Percentiles rank a stretch among this genome's conserved stretches.
Conservation (phyloP, 2,329 filamentous ascomycete genomes). For the Clonostachys solani region DNA sequence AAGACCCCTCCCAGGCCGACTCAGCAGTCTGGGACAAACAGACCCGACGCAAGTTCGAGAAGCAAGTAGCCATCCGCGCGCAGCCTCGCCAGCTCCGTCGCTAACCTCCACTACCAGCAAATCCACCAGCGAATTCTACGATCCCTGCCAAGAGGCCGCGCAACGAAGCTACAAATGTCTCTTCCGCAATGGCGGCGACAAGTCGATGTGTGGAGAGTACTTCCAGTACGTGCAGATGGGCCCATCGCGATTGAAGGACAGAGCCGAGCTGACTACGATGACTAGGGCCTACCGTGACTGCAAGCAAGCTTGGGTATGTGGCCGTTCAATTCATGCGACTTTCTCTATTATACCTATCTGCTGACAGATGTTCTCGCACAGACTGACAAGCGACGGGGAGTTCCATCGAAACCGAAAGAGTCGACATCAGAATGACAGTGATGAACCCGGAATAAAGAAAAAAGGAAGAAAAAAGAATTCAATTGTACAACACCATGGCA, state of each 20-base stretch:
- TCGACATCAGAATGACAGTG: background rate
- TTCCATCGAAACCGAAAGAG: background rate
- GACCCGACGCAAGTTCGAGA: conserved; percentile 60
- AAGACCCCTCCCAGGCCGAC: conserved; percentile 4
- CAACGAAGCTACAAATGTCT: conserved; percentile 81
- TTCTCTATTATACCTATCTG: background rate
- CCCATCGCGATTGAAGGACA: background rate
- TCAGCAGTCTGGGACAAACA: conserved; percentile 51
- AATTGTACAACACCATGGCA: background rate
- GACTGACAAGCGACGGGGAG: conserved; percentile 2
- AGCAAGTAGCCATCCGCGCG: conserved; percentile 33
- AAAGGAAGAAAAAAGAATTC: background rate
- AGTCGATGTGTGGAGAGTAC: conserved; percentile 88
- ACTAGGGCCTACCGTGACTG: conserved; percentile 79
- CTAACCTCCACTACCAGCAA: conserved; percentile 55
- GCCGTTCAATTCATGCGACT: no score
- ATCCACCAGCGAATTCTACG: conserved; percentile 82
- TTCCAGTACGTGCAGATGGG: conserved; percentile 67
- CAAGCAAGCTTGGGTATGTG: conserved; percentile 79
- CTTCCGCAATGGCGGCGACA: conserved; percentile 81
- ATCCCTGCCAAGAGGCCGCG: conserved; percentile 93
- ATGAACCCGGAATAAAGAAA: background rate
- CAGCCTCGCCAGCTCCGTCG: background rate
- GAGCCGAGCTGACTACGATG: background rate
- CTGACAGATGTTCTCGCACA: background rate